A percentile compares a stretch with the other conserved stretches of the same genome.
Evolutionary conservation across 228 moss, liverwort and hornwort species (phyloP).

Genomic region (Sphagnum magellanicum): DNA sequence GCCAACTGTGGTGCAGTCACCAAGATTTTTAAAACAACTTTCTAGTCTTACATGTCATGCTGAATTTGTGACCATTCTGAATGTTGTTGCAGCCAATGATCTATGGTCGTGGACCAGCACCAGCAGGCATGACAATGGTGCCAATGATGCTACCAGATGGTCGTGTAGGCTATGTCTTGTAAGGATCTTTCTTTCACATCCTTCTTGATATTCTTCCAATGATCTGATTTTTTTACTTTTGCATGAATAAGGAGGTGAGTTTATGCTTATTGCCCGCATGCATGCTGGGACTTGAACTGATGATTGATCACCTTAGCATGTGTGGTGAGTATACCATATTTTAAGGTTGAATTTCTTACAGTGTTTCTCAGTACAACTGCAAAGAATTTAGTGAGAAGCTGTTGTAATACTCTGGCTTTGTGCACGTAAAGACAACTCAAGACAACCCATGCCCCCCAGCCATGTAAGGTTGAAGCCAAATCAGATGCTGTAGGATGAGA

Average conservation of each 20-base stretch:
- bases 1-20: too few species aligned
- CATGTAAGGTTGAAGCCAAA: background rate
- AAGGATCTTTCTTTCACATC: slow-evolving; percentile 20
- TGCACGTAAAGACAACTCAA: background rate
- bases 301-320: background rate
- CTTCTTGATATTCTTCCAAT: background rate
- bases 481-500: background rate
- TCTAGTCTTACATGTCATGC: too few species aligned
- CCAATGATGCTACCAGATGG: slow-evolving; percentile 99
- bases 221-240: background rate
- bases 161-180: slow-evolving; percentile 97
- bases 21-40: too few species aligned
- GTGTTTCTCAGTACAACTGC: background rate
- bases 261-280: background rate
- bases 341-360: background rate
- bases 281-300: background rate
- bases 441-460: too few species aligned
- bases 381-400: background rate
- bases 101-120: slow-evolving; percentile 95
- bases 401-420: background rate
- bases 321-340: background rate
- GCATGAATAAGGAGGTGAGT: too few species aligned
- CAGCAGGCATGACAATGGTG: slow-evolving; percentile 99
- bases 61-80: background rate
- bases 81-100: slow-evolving; percentile 75